Base-by-base conservation (phyloP, 345 rosid species). In the Populus nigra region DNA sequence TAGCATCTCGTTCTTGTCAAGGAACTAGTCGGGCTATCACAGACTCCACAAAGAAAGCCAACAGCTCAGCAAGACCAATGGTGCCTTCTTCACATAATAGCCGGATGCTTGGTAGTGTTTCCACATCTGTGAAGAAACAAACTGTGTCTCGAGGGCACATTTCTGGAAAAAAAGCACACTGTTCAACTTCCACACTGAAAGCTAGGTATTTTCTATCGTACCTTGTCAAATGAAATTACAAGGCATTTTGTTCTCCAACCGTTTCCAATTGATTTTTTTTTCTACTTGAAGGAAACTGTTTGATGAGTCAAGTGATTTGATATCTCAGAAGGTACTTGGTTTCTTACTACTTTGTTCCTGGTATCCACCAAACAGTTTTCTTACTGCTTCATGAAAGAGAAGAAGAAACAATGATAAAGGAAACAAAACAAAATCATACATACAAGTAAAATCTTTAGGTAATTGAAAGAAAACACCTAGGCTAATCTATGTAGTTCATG, bases 1-100 rank as follows among this genome's bases (percentile, higher is more conserved):
- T 94, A 75, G 98, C 97, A 53, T 90, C 93, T 77, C 87, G 92
- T 63, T 85, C 81, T 77, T 88, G 83, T 77, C 81, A 78, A 83
- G 73, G 86, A 73, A 41, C 73, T 76, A 80, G 41, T 43, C 83
- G 76, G 72, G 69, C 63, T 74, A 63, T 80, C 65, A 25, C 75
- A 3, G 83, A 76, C 77, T 79, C 87, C 72, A 81, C 80, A 11
- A 92, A 76, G 83, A 89, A 83, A 81, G 27, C 18, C 71, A 81
- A 79, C 47, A 80, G 80, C 80, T 73, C 65, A 61, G 72, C 72
- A 65, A 92, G 77, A 73, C 73, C 83, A 65, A 71, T 36, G 77
- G 49, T 68, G 45, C 11, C 12, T 74, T 83, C 88, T 65, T 84
- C 89, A 72, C 77, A 62, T 17, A 89, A 79, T 77, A 80, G 43